phyloP scores from a whole-genome alignment of 106 monocot genomes.

The Apostasia ramifera region DNA sequence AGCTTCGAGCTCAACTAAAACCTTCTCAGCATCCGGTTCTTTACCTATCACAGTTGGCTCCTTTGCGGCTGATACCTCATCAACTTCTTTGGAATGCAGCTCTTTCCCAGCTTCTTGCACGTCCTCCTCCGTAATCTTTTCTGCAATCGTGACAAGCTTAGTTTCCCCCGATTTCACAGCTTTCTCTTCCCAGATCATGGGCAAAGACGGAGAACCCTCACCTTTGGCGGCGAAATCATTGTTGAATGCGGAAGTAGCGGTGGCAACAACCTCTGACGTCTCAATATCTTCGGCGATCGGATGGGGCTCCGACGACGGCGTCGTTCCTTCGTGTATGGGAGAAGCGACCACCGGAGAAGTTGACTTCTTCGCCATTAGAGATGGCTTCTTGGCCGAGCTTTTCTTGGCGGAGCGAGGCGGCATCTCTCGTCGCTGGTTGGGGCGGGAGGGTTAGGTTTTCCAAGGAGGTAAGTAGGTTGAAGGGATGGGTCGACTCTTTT shows the following conservation, averaged over 20 bases:
- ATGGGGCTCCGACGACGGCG: neutral
- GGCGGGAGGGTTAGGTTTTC: slow-evolving; percentile 4
- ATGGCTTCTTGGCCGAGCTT: neutral
- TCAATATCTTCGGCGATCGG: neutral
- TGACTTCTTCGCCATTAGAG: neutral
- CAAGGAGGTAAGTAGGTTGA: no score
- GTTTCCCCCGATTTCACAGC: neutral
- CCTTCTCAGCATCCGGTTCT: neutral
- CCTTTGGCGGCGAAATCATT: neutral
- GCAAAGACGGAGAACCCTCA: neutral
- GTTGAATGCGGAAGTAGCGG: neutral
- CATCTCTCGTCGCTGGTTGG: neutral
- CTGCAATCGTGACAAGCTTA: neutral
- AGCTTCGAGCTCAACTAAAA: neutral
- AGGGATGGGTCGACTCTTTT: neutral
- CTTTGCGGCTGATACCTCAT: neutral
- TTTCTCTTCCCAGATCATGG: neutral
- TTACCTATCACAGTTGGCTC: neutral
- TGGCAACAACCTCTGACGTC: neutral
- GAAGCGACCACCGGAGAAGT: neutral
- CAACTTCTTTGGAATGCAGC: neutral
- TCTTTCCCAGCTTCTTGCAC: neutral
- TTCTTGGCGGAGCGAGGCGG: slow-evolving; percentile 9
- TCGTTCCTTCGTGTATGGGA: neutral
- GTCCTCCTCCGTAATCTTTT: neutral